Evolutionary conservation across 176 grass and related monocot genomes (phyloP).

Genomic region (Juncus inflexus): DNA sequence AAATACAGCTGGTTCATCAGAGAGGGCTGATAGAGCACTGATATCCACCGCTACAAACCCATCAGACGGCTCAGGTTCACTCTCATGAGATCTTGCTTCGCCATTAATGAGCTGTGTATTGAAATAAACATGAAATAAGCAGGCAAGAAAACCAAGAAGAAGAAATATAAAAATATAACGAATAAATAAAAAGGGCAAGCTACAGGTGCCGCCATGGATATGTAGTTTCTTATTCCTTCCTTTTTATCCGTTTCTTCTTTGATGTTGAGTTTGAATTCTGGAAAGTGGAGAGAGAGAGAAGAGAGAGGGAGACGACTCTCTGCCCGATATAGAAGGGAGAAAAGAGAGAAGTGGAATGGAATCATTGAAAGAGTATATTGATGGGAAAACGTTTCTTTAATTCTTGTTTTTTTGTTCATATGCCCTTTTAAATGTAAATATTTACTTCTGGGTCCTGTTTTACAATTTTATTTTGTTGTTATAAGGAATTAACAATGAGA

Average conservation of each 20-base stretch:
- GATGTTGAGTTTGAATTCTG: background rate
- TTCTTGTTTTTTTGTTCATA: background rate
- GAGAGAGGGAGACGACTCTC: background rate
- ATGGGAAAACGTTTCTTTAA: background rate
- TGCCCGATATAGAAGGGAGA: conserved; percentile 21
- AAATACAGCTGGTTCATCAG: conserved; percentile 25
- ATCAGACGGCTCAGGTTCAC: conserved; percentile 5
- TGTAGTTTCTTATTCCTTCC: conserved; percentile 14
- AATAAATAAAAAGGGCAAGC: background rate
- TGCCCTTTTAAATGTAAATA: background rate
- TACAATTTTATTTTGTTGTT: background rate
- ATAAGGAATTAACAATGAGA: background rate
- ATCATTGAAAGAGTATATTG: conserved; percentile 5
- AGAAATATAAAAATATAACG: conserved; percentile 1
- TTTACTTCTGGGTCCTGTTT: background rate
- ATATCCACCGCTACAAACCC: conserved; percentile 71
- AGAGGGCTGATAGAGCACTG: conserved; percentile 36
- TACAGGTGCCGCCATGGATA: conserved; percentile 24
- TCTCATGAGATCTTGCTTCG: conserved; percentile 6
- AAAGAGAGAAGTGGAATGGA: background rate
- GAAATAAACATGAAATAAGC: background rate
- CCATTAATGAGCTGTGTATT: conserved; percentile 4
- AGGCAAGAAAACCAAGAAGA: conserved; percentile 13
- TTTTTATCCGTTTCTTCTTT: conserved; percentile 16
- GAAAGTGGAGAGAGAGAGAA: background rate